These are phyloP conservation scores for Fusarium solani-melongenae DNA, from an alignment of 2,329 filamentous ascomycete species.

Conservation along the genomic window DNA sequence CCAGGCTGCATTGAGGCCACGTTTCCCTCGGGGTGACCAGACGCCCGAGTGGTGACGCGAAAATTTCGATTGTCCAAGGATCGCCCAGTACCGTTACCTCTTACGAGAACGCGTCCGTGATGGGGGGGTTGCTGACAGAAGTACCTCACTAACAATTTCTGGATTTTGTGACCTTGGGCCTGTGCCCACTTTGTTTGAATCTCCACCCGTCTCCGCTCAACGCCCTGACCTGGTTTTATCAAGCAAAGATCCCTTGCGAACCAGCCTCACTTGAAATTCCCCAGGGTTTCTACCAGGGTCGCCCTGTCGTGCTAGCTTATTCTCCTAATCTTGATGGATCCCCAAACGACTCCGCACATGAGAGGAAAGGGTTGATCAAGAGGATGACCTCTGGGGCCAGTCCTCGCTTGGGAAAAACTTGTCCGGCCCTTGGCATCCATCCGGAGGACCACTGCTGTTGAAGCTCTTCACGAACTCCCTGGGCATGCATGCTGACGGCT, in stretches of 20 bases:
- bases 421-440: slow-evolving; percentile 1
- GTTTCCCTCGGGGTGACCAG: slow-evolving; percentile 29
- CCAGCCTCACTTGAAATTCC: slow-evolving; percentile 37
- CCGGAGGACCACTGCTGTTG: slow-evolving; percentile 2
- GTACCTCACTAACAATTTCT: slow-evolving; percentile 55
- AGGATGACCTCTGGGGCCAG: neutral
- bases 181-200: slow-evolving; percentile 14
- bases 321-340: slow-evolving; percentile 11
- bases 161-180: slow-evolving; percentile 13
- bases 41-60: slow-evolving; percentile 41
- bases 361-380: neutral
- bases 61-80: slow-evolving; percentile 47
- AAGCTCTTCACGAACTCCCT: slow-evolving; percentile 2
- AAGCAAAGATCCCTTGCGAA: slow-evolving; percentile 23
- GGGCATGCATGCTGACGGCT: neutral
- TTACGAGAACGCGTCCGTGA: slow-evolving; percentile 41
- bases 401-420: slow-evolving; percentile 12
- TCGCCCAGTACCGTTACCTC: slow-evolving; percentile 45
- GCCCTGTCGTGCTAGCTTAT: slow-evolving; percentile 20
- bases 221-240: slow-evolving; percentile 11
- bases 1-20: slow-evolving; percentile 30
- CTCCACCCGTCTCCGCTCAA: slow-evolving; percentile 19
- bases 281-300: slow-evolving; percentile 32
- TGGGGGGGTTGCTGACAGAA: slow-evolving; percentile 34
- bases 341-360: slow-evolving; percentile 21